Conservation (phyloP, 768 basidiomycete genomes). For the Porpolomopsis calyptriformis region DNA sequence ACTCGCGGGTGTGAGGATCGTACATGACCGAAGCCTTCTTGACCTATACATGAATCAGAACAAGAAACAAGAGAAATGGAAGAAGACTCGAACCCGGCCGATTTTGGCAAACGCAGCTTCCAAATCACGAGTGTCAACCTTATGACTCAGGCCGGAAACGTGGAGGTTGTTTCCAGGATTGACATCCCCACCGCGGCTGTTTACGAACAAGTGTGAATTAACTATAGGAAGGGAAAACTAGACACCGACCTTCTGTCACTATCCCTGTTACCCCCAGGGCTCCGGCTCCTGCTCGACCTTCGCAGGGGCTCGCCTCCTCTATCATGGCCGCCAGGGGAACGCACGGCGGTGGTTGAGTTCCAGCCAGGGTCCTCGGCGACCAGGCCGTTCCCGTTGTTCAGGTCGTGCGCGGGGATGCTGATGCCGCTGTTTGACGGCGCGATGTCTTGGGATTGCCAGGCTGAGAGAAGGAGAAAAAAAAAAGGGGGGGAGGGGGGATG, state of each 20-base stretch:
- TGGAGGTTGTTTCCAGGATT: conserved; percentile 62
- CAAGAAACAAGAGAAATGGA: conserved; percentile 2
- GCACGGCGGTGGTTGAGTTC: conserved; percentile 28
- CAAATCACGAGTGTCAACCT: conserved; percentile 72
- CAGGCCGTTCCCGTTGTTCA: conserved; percentile 32
- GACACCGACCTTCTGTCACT: conserved; percentile 45
- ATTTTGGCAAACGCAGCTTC: conserved; percentile 82
- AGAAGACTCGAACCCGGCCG: conserved; percentile 51
- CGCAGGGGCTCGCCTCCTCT: conserved; percentile 43
- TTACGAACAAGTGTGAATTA: conserved; percentile 11
- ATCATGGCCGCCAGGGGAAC: conserved; percentile 34
- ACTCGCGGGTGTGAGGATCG: conserved; percentile 60
- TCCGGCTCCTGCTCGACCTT: conserved; percentile 70
- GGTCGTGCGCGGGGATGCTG: conserved; percentile 56
- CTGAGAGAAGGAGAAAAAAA: conserved; percentile 29
- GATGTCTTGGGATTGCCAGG: conserved; percentile 79
- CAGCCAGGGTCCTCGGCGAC: conserved; percentile 48
- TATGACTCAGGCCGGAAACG: conserved; percentile 47
- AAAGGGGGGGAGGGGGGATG: conserved; percentile 10
- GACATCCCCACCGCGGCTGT: conserved; percentile 34
- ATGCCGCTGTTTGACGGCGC: conserved; percentile 56
- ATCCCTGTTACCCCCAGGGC: conserved; percentile 42
- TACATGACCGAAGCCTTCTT: conserved; percentile 65
- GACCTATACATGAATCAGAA: conserved; percentile 33
- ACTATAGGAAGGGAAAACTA: conserved; percentile 8